Conservation (phyloP, 345 rosid genomes). For the Turritis glabra region DNA sequence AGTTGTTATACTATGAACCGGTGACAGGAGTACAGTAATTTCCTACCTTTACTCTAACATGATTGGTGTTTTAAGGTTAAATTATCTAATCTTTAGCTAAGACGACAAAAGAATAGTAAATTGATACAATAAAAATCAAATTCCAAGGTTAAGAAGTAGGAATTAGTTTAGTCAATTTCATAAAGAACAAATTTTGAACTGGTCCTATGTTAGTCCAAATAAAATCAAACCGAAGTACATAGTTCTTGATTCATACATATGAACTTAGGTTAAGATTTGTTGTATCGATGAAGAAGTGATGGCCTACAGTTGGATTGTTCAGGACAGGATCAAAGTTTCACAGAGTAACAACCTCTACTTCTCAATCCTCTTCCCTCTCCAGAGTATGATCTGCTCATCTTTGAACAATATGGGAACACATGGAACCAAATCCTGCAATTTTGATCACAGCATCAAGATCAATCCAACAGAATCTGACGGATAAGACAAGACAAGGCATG, state of each 20-base stretch:
- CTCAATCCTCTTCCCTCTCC: conserved; percentile 64
- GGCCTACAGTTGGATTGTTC: conserved; percentile 8
- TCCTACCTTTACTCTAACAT: too few relatives aligned
- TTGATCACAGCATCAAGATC: background rate
- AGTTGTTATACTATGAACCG: background rate
- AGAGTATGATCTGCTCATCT: conserved; percentile 85
- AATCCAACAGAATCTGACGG: conserved; percentile 23
- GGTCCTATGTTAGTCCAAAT: background rate
- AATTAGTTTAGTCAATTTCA: background rate
- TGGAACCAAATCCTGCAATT: conserved; percentile 80
- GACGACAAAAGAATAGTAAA: background rate
- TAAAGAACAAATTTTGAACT: background rate
- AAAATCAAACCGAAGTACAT: background rate
- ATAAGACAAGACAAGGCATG: conserved; percentile 32
- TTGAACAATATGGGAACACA: conserved; percentile 79
- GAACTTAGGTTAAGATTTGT: background rate
- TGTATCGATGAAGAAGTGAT: background rate
- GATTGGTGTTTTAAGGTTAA: background rate
- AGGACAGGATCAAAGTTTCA: background rate
- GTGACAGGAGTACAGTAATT: background rate
- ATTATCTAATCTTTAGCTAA: background rate
- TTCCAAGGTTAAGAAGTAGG: background rate
- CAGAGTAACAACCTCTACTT: background rate
- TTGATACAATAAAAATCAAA: background rate
- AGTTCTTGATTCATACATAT: background rate